These are phyloP conservation scores for Verbascum thapsus DNA, from an alignment of 257 asterid species.

Conservation along the genomic window DNA sequence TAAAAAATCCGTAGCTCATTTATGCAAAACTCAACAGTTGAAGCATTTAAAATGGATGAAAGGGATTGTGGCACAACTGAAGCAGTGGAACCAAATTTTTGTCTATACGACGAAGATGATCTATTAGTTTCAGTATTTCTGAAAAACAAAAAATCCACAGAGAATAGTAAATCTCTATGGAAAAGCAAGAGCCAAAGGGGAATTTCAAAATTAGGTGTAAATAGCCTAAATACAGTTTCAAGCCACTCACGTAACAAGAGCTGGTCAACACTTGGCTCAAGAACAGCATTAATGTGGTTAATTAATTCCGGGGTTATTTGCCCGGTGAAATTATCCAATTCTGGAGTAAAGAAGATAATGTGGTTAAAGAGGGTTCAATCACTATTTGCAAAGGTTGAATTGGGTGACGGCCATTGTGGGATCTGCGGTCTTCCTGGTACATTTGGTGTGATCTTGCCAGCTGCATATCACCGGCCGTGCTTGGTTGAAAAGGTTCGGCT, in stretches of 20 bases:
- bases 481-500: constrained; percentile 52
- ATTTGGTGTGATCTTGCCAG: constrained; percentile 64
- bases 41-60: background rate
- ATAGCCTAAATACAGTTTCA: constrained; percentile 39
- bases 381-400: constrained; percentile 39
- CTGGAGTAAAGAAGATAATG: too few species aligned
- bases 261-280: constrained; percentile 40
- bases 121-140: constrained; percentile 52
- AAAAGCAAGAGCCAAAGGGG: constrained; percentile 39
- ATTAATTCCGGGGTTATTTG: constrained; percentile 47
- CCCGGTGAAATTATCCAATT: constrained; percentile 47
- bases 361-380: constrained; percentile 43
- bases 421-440: constrained; percentile 58
- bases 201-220: constrained; percentile 40
- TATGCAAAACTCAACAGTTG: background rate
- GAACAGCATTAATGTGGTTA: constrained; percentile 66
- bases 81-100: constrained; percentile 34
- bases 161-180: constrained; percentile 34
- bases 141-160: constrained; percentile 32
- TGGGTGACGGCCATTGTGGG: constrained; percentile 56
- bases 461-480: constrained; percentile 66
- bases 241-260: constrained; percentile 37
- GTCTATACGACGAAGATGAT: constrained; percentile 47
- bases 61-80: background rate
- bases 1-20: background rate